Evolutionary conservation across 2,329 filamentous ascomycete species (phyloP).

Genomic region (Xylaria digitata): DNA sequence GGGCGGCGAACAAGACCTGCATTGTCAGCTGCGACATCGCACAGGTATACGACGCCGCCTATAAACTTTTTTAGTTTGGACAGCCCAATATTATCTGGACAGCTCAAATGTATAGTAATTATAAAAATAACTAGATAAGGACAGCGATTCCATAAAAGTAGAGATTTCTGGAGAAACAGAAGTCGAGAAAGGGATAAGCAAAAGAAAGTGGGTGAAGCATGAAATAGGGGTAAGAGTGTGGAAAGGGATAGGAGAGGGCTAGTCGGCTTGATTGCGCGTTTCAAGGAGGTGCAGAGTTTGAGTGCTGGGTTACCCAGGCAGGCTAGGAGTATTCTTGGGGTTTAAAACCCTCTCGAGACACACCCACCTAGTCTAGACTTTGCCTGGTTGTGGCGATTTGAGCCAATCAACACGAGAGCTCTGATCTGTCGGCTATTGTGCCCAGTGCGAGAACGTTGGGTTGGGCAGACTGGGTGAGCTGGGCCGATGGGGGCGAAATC

Average conservation of each 20-base stretch:
- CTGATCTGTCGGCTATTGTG: conserved; percentile 37
- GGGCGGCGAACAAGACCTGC: conserved; percentile 32
- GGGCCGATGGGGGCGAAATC: conserved; percentile 31
- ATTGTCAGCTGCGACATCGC: conserved; percentile 39
- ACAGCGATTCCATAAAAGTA: neutral
- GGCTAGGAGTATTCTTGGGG: conserved; percentile 41
- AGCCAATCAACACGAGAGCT: conserved; percentile 39
- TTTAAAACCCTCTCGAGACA: conserved; percentile 45
- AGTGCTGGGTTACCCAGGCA: conserved; percentile 41
- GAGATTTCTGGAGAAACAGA: neutral
- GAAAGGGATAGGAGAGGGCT: conserved; percentile 38
- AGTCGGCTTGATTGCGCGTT: conserved; percentile 45
- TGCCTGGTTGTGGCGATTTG: conserved; percentile 14
- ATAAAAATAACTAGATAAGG: neutral
- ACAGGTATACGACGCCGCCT: conserved; percentile 19
- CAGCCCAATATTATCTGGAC: neutral
- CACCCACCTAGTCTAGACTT: conserved; percentile 38
- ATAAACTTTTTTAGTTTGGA: neutral
- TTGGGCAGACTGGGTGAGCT: conserved; percentile 15
- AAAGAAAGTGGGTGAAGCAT: conserved; percentile 39
- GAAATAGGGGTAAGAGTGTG: conserved; percentile 30
- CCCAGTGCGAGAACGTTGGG: conserved; percentile 43
- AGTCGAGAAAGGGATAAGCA: conserved; percentile 9
- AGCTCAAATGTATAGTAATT: neutral
- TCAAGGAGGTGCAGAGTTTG: conserved; percentile 47